phyloP scores from a whole-genome alignment of 148 eudicot genomes.

The Rhododendron ovatum region DNA sequence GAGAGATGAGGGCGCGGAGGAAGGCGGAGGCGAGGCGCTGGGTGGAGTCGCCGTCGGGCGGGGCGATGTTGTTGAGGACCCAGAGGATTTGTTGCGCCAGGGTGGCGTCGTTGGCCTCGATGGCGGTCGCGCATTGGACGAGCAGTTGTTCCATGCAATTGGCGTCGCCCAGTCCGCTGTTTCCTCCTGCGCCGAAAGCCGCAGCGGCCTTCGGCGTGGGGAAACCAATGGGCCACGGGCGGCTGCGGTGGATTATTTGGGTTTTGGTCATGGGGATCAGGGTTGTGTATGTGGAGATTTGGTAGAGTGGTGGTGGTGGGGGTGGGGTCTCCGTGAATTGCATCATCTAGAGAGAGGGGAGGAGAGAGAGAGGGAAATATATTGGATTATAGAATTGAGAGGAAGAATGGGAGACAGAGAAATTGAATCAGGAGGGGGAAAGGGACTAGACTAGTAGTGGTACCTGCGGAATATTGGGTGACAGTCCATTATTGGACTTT shows the following conservation, averaged over 20 bases:
- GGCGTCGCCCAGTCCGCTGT: constrained; percentile 42
- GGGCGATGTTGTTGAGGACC: constrained; percentile 88
- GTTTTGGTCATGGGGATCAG: constrained; percentile 22
- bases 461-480: constrained; percentile 36
- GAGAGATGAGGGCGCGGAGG: constrained; percentile 70
- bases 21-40: constrained; percentile 79
- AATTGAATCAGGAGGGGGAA: constrained; percentile 29
- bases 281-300: constrained; percentile 25
- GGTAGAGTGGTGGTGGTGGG: constrained; percentile 29
- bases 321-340: constrained; percentile 45
- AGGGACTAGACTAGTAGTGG: constrained; percentile 54
- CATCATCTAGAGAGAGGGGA: constrained; percentile 41
- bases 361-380: not conserved
- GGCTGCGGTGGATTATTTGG: constrained; percentile 21
- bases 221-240: constrained; percentile 43
- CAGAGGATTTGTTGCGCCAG: constrained; percentile 82
- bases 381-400: not conserved
- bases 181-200: not conserved
- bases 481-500: constrained; percentile 21
- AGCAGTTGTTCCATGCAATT: constrained; percentile 83
- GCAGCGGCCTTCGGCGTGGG: constrained; percentile 22
- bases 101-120: constrained; percentile 74
- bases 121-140: constrained; percentile 85
- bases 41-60: constrained; percentile 71
- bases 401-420: not conserved